Evolutionary conservation across 2,329 filamentous ascomycete genomes (phyloP), one percentile per base, ranked within the genome.

Genomic region (Exutisphaerella laricina): DNA sequence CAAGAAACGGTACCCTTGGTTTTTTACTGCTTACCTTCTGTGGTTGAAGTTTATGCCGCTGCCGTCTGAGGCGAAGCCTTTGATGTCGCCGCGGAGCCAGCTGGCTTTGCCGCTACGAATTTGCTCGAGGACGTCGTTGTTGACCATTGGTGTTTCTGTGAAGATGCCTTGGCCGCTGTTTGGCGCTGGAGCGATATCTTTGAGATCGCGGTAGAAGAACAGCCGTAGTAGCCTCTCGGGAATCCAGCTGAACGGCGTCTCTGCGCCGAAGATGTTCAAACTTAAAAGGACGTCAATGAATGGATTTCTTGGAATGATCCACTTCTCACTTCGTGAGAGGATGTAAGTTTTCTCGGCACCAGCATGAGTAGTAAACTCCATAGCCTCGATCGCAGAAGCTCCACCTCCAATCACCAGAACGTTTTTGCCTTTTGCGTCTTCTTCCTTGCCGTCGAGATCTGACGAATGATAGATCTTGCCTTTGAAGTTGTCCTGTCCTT

Each of bases 131-230:
- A 94, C 76, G 33, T 88, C 81, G 12, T 81, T 84, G 64, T 92
- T 94, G 17, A 92, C 55, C 85, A 92, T 90, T 0, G 87, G 87
- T 0, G 87, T 94, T 39, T 85, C 83, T 20, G 76, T 88, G 62
- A 88, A 94, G n/a, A 92, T 68, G 6, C 85, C 85, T 57, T 82
- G 81, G 18, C 76, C 70, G 1, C 57, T 61, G 39, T 58, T 56
- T 6, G 50, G 46, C 0, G 75, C 67, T 0, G 87, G 87, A 0
- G 85, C 77, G 4, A 94, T 73, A 52, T 88, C 80, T 55, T 81
- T 68, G 2, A 94, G 74, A 54, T 92, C 87, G 12, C 86, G 78
- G 61, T 94, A 94, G 70, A 94, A 94, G 68, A 90, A 76, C 50
- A 82, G 78, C 48, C 79, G 80, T 0, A 94, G 75, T 1, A 94